Percentiles rank a stretch among this genome's conserved stretches.
These are phyloP conservation scores for Austroboletus niveus DNA, from an alignment of 1,284 basidiomycete species.

Conservation along the genomic window DNA sequence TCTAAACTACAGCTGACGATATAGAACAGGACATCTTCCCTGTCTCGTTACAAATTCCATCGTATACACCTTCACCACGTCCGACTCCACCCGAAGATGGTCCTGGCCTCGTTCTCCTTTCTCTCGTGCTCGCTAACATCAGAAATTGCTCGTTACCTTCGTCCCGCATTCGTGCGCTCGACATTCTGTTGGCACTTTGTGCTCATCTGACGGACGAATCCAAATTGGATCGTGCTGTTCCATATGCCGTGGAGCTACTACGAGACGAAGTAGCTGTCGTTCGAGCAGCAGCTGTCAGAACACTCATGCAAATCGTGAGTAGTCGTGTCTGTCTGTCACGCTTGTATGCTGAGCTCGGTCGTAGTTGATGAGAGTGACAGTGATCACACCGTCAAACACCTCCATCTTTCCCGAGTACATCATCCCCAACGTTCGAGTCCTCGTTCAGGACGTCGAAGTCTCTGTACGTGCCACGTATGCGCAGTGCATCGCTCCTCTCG, in stretches of 20 bases:
- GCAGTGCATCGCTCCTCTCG: slow-evolving; percentile 80
- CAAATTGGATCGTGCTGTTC: slow-evolving; percentile 91
- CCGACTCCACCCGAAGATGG: slow-evolving; percentile 74
- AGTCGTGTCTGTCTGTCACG: background rate
- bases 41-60: slow-evolving; percentile 72
- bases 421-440: slow-evolving; percentile 83
- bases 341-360: slow-evolving; percentile 2
- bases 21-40: slow-evolving; percentile 67
- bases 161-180: slow-evolving; percentile 83
- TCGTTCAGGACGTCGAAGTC: slow-evolving; percentile 81
- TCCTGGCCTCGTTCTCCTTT: slow-evolving; percentile 76
- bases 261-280: slow-evolving; percentile 85
- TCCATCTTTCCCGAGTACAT: slow-evolving; percentile 94
- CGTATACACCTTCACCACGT: slow-evolving; percentile 52
- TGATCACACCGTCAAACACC: slow-evolving; percentile 88
- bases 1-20: slow-evolving; percentile 5
- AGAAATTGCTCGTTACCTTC: slow-evolving; percentile 87
- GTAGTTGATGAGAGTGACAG: slow-evolving; percentile 81
- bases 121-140: slow-evolving; percentile 87
- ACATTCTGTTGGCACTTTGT: slow-evolving; percentile 83
- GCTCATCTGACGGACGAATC: slow-evolving; percentile 91
- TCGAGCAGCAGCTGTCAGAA: slow-evolving; percentile 75
- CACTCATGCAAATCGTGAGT: slow-evolving; percentile 82
- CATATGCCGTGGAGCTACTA: slow-evolving; percentile 87
- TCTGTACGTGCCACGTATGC: slow-evolving; percentile 91